Evolutionary conservation across 2,329 filamentous ascomycete genomes (phyloP).

Genomic region (Hawksworthiomyces lignivorus): DNA sequence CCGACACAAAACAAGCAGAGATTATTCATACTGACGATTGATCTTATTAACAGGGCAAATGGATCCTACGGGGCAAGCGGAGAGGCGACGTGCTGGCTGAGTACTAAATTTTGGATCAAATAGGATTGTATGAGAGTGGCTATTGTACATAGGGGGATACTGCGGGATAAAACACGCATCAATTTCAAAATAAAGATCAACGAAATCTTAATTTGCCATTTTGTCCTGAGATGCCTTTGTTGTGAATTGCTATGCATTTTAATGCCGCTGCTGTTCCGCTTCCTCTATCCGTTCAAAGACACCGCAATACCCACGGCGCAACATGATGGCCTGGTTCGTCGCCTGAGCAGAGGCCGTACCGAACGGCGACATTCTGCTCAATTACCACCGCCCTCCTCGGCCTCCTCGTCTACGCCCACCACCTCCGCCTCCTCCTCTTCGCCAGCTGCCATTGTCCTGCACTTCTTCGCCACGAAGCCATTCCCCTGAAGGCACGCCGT

Average conservation of each 20-base stretch:
- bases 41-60: slow-evolving; percentile 70
- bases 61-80: slow-evolving; percentile 76
- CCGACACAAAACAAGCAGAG: not conserved
- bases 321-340: too few relatives aligned
- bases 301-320: too few relatives aligned
- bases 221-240: too few relatives aligned
- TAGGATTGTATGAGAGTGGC: not conserved
- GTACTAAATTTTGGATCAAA: slow-evolving; percentile 43
- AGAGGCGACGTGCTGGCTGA: slow-evolving; percentile 78
- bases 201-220: too few relatives aligned
- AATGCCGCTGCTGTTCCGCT: too few relatives aligned
- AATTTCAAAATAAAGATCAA: too few relatives aligned
- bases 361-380: too few relatives aligned
- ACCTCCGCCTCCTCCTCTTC: slow-evolving; percentile 32
- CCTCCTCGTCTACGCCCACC: not conserved
- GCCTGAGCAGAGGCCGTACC: too few relatives aligned
- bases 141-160: too few relatives aligned
- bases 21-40: slow-evolving; percentile 15
- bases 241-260: too few relatives aligned
- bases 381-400: not conserved
- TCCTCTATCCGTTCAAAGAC: too few relatives aligned
- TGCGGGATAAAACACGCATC: too few relatives aligned
- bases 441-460: slow-evolving; percentile 40
- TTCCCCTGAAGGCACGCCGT: slow-evolving; percentile 45
- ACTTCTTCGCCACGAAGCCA: slow-evolving; percentile 60